Evolutionary conservation across 306 rosid species (phyloP).

Genomic region (Calophaca sinica): DNA sequence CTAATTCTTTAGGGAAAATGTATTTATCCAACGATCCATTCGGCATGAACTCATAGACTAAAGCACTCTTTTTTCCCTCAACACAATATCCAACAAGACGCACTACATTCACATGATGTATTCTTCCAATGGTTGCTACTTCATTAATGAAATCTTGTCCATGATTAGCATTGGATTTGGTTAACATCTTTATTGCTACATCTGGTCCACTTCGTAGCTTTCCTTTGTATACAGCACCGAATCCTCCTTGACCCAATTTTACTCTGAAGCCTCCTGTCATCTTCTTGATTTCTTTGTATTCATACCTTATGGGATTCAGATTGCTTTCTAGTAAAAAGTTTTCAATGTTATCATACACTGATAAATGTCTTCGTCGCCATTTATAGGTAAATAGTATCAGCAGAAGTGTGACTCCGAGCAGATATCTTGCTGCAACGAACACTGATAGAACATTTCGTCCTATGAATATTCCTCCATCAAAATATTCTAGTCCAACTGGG

Average conservation of each 20-base stretch:
- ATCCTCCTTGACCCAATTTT: slow-evolving; percentile 26
- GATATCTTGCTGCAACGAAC: neutral
- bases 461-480: slow-evolving; percentile 38
- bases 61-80: neutral
- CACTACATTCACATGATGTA: slow-evolving; percentile 25
- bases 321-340: neutral
- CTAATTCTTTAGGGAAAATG: slow-evolving; percentile 4
- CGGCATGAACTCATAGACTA: slow-evolving; percentile 19
- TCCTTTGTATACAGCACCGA: slow-evolving; percentile 15
- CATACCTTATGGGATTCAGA: slow-evolving; percentile 3
- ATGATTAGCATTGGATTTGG: neutral
- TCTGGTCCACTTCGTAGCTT: slow-evolving; percentile 1
- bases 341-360: slow-evolving; percentile 25
- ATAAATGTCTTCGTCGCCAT: slow-evolving; percentile 33
- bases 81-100: slow-evolving; percentile 28
- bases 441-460: slow-evolving; percentile 23
- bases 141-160: slow-evolving; percentile 30
- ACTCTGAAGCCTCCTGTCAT: neutral
- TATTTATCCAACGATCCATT: slow-evolving; percentile 12
- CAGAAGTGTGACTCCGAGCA: slow-evolving; percentile 13
- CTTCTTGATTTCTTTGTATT: slow-evolving; percentile 22
- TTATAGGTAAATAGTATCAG: slow-evolving; percentile 9
- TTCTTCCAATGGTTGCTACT: slow-evolving; percentile 24
- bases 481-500: slow-evolving; percentile 35
- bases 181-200: slow-evolving; percentile 16